Conservation (phyloP, 768 basidiomycete species). For the Xerocomus brunneocitrinus region DNA sequence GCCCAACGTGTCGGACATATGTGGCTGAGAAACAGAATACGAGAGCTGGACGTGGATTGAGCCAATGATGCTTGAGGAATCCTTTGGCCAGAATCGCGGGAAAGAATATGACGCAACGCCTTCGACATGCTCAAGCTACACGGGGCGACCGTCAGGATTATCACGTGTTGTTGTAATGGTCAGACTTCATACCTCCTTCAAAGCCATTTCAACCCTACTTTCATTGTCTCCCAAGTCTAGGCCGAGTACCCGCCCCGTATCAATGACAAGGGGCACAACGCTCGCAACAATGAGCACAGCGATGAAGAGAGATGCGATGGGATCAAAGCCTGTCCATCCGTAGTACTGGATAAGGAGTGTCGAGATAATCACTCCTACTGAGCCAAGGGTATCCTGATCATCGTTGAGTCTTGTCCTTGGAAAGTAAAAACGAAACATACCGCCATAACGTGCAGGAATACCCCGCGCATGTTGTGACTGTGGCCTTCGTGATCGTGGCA, state of each 20-base stretch:
- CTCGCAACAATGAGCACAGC: slow-evolving; percentile 92
- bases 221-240: slow-evolving; percentile 76
- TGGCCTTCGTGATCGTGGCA: slow-evolving; percentile 68
- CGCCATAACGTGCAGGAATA: slow-evolving; percentile 96
- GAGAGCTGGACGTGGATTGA: slow-evolving; percentile 90
- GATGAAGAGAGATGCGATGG: slow-evolving; percentile 95
- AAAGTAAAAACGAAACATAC: slow-evolving; percentile 38
- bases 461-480: slow-evolving; percentile 98
- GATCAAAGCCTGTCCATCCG: slow-evolving; percentile 99
- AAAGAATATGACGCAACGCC: slow-evolving; percentile 77
- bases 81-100: slow-evolving; percentile 95
- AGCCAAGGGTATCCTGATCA: slow-evolving; percentile 84
- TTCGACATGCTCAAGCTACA: slow-evolving; percentile 66
- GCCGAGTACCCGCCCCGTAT: slow-evolving; percentile 83
- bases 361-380: slow-evolving; percentile 96
- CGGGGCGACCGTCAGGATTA: not conserved
- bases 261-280: slow-evolving; percentile 91
- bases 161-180: not conserved
- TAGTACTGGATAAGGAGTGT: slow-evolving; percentile 93
- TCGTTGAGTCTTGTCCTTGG: slow-evolving; percentile 6
- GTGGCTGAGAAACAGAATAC: slow-evolving; percentile 51
- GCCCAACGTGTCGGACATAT: slow-evolving; percentile 39
- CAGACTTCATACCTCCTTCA: slow-evolving; percentile 52
- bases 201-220: slow-evolving; percentile 48
- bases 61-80: slow-evolving; percentile 78